Evolutionary conservation across 2,329 filamentous ascomycete genomes (phyloP), one percentile per base, ranked within the genome.

Genomic region (Fusarium austroafricanum): DNA sequence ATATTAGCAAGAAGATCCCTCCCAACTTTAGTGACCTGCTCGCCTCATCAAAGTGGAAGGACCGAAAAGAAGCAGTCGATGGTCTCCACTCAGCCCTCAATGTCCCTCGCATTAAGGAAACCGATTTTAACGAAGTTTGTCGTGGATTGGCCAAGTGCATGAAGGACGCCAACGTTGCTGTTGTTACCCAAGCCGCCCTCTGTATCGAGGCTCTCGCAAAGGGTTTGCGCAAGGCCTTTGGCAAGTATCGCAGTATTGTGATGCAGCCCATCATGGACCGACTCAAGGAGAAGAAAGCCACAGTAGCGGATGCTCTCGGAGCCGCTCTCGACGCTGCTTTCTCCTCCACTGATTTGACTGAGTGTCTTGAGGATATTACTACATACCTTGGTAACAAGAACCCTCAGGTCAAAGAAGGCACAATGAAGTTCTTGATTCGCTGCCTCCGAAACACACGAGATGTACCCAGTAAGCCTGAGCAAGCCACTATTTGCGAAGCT

Each of bases 151-250:
- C 96, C 43, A 99, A 98, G 80, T 93, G 89, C 73, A 99, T 99
- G 96, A 99, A 99, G 79, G 96, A 99, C 73, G 96, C 96, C 72
- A 99, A 99, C 76, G 91, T 99, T 71, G 91, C 93, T 7, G 96
- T 98, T 47, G 96, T 97, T 20, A 96, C 92, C 3, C 90, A 96
- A 68, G 95, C 96, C 8, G 96, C 95, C 4, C 94, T 96, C 73
- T 97, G 95, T 79, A 91, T 97, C 33, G 94, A 98, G 74, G 86
- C 92, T 28, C 83, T 99, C 26, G 95, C 94, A 44, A 96, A 93
- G 74, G 96, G 96, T 47, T 78, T 99, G 63, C 90, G 93, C 43
- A 90, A 87, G 72, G 82, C 85, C 23, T 99, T 97, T 76, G 84
- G 82, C 53, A 97, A 92, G 79, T 93, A 99, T 77, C 89, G 94